Base-by-base conservation (phyloP, 345 rosid species). In the Kandelia obovata region DNA sequence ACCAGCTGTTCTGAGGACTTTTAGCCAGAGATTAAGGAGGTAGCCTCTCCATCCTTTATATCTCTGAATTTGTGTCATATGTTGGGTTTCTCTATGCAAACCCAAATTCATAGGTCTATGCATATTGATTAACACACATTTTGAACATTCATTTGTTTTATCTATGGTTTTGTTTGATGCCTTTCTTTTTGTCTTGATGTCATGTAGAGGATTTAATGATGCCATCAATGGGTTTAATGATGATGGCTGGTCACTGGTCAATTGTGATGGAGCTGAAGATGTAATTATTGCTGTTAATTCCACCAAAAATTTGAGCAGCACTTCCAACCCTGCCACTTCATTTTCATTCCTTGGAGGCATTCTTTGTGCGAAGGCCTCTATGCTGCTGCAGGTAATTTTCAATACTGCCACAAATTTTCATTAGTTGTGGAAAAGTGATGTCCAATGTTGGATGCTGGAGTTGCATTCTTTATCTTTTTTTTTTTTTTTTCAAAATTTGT, bases 341-440 rank as follows among this genome's bases (percentile, higher is more conserved):
- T 77, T 89, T 43, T 71, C 97, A 5, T 85, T 83, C 65, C 79
- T 92, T 55, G 99, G 99, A 65, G 99, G 99, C 4, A 85, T 92
- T 49, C 90, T 96, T 23, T 96, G 99, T 80, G 99, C 97, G n/a
- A 96, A 92, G 79, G 98, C 98, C 58, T 96, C 99, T 19, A 92
- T 96, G 99, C 87, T 92, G 52, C 88, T 96, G 69, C 98, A 89
- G 83, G 99, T 92, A 67, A 56, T 72, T 34, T 61, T 3, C 17
- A 23, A 49, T 27, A 28, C 26, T 64, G 7, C 21, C 7, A 0
- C 13, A 7, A 28, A 25, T 20, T 63, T n/a, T 53, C 27, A 7
- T 68, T 2, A 39, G 64, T 3, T 8, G 13, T 4, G 5, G 23
- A 43, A 43, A 2, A 13, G 15, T 15, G 49, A 43, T 43, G 15